Evolutionary conservation across 352 stramenopile species (phyloP), one percentile per base, ranked within the genome.

Genomic region (Globisporangium paddicum): DNA sequence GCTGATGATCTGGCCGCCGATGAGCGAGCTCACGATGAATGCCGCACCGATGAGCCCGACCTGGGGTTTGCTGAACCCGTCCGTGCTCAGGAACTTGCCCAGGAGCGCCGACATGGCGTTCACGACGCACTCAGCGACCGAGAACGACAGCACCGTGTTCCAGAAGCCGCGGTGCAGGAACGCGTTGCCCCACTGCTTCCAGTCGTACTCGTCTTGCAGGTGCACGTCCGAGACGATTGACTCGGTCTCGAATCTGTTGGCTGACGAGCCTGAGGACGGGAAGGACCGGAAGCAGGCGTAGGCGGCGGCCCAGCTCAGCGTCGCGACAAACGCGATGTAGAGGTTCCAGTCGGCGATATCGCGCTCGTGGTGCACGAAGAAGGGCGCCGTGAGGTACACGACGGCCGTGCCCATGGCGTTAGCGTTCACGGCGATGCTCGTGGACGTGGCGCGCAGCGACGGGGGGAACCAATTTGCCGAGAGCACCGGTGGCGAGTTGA

Each of bases 401-500:
- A 85, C 35, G 1, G 82, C 82, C 2, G 75, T 89, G 38, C 82
- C 82, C 55, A 91, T 72, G 4, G 81, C 75, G 55, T 91, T 91
- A 14, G 79, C 75, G 50, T 91, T 91, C 40, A 91, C 78, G 3
- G 79, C 82, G 38, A 91, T 73, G 30, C 79, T 89, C 25, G 82
- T 91, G 1, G 82, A 71, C 6, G 78, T 87, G 21, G 82, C 77
- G 37, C 82, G 77, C 35, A 87, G 69, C 1, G 73, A 86, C 23
- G 79, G 67, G 8, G 79, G 79, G 54, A 89, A 91, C 82, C 82
- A 91, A 41, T 89, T 86, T 4, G 77, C 79, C 0, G 79, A 89
- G 2, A 91, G 63, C 21, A 91, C 77, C 0, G 82, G 75, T 3
- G 82, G 79, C 9, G 82, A 91, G 52, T 91, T 91, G n/a, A 91